Percentiles rank a stretch among this genome's conserved stretches.
Conservation (phyloP, 148 eudicot genomes). For the Rhododendron ovatum region DNA sequence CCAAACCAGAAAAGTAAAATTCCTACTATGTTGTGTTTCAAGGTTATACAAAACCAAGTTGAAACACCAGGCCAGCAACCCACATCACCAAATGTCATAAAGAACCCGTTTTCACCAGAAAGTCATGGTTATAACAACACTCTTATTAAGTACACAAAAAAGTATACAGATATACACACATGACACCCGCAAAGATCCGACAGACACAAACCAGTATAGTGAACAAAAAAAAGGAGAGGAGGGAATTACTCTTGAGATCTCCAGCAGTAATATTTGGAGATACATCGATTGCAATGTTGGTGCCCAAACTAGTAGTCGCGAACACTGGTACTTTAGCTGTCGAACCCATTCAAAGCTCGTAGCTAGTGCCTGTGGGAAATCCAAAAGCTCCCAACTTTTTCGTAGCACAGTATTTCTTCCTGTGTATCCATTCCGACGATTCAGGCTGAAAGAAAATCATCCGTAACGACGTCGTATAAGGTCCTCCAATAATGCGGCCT, state of each 20-base stretch:
- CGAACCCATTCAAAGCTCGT: constrained; percentile 9
- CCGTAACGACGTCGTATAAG: too few species aligned
- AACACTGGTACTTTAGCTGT: constrained; percentile 34
- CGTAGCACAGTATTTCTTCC: not conserved
- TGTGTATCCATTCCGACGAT: not conserved
- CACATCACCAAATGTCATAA: constrained; percentile 1
- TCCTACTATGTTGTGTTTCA: not conserved
- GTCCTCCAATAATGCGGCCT: too few species aligned
- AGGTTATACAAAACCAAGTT: not conserved
- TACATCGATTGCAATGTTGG: constrained; percentile 39
- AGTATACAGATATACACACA: not conserved
- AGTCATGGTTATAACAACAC: not conserved
- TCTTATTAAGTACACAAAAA: not conserved
- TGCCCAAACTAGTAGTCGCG: constrained; percentile 52
- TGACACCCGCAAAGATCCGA: not conserved
- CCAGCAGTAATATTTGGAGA: constrained; percentile 32
- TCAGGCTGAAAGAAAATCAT: too few species aligned
- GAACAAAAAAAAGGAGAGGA: not conserved
- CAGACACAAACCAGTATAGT: not conserved
- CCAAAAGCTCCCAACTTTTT: not conserved
- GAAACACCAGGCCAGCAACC: constrained; percentile 3
- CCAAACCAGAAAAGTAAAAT: not conserved
- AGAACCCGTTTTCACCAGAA: not conserved
- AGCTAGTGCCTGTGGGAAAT: not conserved
- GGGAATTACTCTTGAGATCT: constrained; percentile 35